phyloP scores from a whole-genome alignment of 805 yeast species.

The Kodamaea laetipori region DNA sequence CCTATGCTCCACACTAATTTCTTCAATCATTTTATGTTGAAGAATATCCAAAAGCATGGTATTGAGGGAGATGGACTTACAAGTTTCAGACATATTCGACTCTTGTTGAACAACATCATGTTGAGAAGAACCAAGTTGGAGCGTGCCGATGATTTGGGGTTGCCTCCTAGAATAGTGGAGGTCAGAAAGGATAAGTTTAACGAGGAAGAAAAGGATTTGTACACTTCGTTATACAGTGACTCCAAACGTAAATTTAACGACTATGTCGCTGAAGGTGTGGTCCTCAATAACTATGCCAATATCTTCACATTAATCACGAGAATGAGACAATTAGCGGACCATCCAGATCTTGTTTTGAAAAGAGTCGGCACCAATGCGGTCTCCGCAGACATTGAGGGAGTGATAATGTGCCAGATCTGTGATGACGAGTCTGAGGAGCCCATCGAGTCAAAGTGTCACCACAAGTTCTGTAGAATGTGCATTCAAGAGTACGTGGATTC shows the following conservation, averaged over 20 bases:
- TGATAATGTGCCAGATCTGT: slow-evolving; percentile 84
- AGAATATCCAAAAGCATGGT: slow-evolving; percentile 87
- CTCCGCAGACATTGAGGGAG: slow-evolving; percentile 48
- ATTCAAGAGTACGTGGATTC: slow-evolving; percentile 87
- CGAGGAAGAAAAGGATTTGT: slow-evolving; percentile 92
- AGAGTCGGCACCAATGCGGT: slow-evolving; percentile 50
- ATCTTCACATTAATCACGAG: slow-evolving; percentile 94
- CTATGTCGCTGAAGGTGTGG: slow-evolving; percentile 95
- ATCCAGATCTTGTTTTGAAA: slow-evolving; percentile 91
- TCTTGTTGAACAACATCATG: slow-evolving; percentile 79
- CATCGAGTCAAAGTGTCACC: slow-evolving; percentile 91
- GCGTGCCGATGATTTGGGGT: slow-evolving; percentile 94
- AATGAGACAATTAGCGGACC: slow-evolving; percentile 98
- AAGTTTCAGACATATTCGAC: slow-evolving; percentile 76
- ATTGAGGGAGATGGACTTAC: slow-evolving; percentile 77
- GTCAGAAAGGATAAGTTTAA: slow-evolving; percentile 85
- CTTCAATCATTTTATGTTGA: slow-evolving; percentile 93
- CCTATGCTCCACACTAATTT: slow-evolving; percentile 95
- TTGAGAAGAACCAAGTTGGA: slow-evolving; percentile 92
- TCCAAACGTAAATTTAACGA: slow-evolving; percentile 85
- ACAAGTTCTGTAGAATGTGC: slow-evolving; percentile 90
- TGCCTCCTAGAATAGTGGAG: slow-evolving; percentile 94
- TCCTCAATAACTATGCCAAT: slow-evolving; percentile 93
- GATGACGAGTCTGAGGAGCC: slow-evolving; percentile 99
- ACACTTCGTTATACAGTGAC: slow-evolving; percentile 84